Conservation (phyloP, 2,329 filamentous ascomycete species). For the Mycosphaerella sp. region DNA sequence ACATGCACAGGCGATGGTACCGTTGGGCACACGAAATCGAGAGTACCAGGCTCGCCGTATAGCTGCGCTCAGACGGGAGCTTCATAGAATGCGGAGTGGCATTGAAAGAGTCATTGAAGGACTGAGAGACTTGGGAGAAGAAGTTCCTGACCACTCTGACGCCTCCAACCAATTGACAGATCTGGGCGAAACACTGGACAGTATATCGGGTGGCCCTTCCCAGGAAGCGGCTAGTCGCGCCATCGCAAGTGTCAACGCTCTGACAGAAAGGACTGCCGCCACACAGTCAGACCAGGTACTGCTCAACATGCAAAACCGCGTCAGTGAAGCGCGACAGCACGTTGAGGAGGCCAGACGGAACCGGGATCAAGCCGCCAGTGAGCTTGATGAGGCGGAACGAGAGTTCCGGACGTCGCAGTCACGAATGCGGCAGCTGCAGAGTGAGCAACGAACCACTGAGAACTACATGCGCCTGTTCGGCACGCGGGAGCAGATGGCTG, state of each 20-base stretch:
- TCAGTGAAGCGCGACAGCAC: slow-evolving; percentile 30
- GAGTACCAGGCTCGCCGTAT: slow-evolving; percentile 35
- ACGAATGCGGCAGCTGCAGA: slow-evolving; percentile 31
- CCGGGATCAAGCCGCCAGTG: slow-evolving; percentile 31
- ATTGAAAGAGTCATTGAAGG: slow-evolving; percentile 36
- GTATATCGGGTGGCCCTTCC: slow-evolving; percentile 22
- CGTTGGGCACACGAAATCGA: slow-evolving; percentile 28
- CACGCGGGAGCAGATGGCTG: slow-evolving; percentile 43
- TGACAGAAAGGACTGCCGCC: slow-evolving; percentile 12
- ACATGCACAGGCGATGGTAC: slow-evolving; percentile 28
- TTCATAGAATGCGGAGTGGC: slow-evolving; percentile 35
- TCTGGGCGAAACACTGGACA: slow-evolving; percentile 30
- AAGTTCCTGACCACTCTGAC: slow-evolving; percentile 31
- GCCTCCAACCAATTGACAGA: slow-evolving; percentile 28
- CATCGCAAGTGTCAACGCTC: slow-evolving; percentile 22
- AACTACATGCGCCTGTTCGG: slow-evolving; percentile 42
- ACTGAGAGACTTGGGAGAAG: slow-evolving; percentile 34
- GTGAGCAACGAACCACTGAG: slow-evolving; percentile 34
- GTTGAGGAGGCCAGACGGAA: slow-evolving; percentile 31
- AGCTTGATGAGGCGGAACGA: slow-evolving; percentile 32
- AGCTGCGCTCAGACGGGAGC: slow-evolving; percentile 35
- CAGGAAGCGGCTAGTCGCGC: slow-evolving; percentile 21
- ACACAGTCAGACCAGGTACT: slow-evolving; percentile 25
- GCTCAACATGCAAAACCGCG: slow-evolving; percentile 27
- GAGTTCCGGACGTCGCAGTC: slow-evolving; percentile 31